phyloP scores from a whole-genome alignment of 306 rosid genomes.

The Cyclanthera cordifolia region DNA sequence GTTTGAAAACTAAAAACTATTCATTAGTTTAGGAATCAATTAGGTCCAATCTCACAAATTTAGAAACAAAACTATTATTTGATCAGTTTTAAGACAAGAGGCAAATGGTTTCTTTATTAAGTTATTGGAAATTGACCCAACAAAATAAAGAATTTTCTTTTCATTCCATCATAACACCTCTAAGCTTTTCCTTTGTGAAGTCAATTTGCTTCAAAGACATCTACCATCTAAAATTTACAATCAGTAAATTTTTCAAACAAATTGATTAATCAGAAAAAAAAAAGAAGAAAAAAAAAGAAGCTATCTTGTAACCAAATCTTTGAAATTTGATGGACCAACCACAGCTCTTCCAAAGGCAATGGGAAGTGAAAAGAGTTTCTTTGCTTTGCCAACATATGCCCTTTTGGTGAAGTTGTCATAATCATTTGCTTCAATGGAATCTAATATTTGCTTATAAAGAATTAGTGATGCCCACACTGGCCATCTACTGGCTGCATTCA shows the following conservation, averaged over 20 bases:
- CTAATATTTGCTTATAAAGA: constrained; percentile 70
- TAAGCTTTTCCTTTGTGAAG: not conserved
- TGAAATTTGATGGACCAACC: constrained; percentile 33
- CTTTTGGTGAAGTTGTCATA: constrained; percentile 81
- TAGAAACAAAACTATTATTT: too few species aligned
- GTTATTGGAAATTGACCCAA: too few species aligned
- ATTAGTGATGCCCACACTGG: constrained; percentile 84
- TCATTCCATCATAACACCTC: not conserved
- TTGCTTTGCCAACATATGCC: constrained; percentile 69
- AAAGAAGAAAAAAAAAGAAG: too few species aligned
- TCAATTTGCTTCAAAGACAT: constrained; percentile 1
- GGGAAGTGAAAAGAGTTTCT: constrained; percentile 60
- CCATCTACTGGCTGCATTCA: constrained; percentile 79
- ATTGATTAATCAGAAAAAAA: not conserved
- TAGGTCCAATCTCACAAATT: too few species aligned
- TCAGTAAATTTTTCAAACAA: not conserved
- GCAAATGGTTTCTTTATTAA: too few species aligned
- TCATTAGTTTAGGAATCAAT: too few species aligned
- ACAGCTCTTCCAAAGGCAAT: constrained; percentile 61
- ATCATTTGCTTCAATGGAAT: constrained; percentile 89
- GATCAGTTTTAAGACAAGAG: too few species aligned
- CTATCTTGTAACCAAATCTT: constrained; percentile 30
- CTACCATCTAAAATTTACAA: constrained; percentile 21
- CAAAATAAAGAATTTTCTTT: not conserved
- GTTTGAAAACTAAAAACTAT: too few species aligned